Evolutionary conservation across 306 rosid genomes (phyloP).

Genomic region (Casuarina glauca): DNA sequence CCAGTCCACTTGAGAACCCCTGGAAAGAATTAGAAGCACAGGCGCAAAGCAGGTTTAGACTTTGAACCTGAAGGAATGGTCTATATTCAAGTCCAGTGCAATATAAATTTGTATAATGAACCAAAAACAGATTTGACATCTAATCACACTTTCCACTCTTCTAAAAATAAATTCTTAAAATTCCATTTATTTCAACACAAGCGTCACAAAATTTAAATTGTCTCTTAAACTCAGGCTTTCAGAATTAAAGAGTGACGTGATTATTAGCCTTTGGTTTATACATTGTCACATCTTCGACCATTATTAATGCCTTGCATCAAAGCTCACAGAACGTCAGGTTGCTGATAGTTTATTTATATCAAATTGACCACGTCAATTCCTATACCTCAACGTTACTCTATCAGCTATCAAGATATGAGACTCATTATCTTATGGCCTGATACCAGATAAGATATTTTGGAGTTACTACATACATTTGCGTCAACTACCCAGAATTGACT

Average conservation of each 20-base stretch:
- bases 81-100: not conserved
- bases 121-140: not conserved
- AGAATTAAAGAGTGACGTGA: not conserved
- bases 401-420: slow-evolving; percentile 1
- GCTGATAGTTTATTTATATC: not conserved
- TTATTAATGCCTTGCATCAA: not conserved
- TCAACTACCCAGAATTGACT: slow-evolving; percentile 99
- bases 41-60: not conserved
- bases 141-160: not conserved
- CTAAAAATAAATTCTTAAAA: not conserved
- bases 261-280: not conserved
- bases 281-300: not conserved
- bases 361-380: not conserved
- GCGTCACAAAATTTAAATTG: not conserved
- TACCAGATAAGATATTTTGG: not conserved
- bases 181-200: not conserved
- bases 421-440: not conserved
- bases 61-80: not conserved
- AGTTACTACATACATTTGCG: slow-evolving; percentile 61
- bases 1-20: not conserved
- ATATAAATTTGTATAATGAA: not conserved
- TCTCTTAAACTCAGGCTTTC: not conserved
- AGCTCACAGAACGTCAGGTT: not conserved
- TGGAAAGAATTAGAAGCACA: not conserved
- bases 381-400: not conserved